These are phyloP conservation scores for Phytophthora fragariae DNA, from an alignment of 352 stramenopile genomes.

Conservation along the genomic window DNA sequence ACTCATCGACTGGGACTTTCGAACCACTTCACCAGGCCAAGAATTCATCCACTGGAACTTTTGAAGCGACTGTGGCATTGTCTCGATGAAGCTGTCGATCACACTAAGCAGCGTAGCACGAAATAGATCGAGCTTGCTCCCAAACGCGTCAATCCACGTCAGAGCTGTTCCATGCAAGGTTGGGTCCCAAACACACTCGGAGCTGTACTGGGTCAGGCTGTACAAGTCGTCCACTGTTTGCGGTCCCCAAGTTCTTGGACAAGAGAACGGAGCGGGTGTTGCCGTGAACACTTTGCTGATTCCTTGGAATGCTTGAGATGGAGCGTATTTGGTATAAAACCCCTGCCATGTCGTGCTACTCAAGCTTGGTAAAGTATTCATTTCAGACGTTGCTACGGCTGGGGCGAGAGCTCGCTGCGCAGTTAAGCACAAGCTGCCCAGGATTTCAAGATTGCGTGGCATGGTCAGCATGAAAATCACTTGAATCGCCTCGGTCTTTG, in stretches of 20 bases:
- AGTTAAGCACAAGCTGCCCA: slow-evolving; percentile 44
- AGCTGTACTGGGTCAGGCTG: slow-evolving; percentile 22
- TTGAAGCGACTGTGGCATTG: slow-evolving; percentile 26
- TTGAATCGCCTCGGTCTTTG: slow-evolving; percentile 31
- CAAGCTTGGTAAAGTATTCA: slow-evolving; percentile 9
- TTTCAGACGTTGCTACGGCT: slow-evolving; percentile 1
- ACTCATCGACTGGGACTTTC: slow-evolving; percentile 45
- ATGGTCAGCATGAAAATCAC: slow-evolving; percentile 58
- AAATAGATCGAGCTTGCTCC: slow-evolving; percentile 49
- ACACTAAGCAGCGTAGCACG: slow-evolving; percentile 28
- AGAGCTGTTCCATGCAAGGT: slow-evolving; percentile 26
- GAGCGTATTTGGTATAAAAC: slow-evolving; percentile 25
- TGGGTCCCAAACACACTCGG: slow-evolving; percentile 57
- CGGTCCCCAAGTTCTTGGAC: slow-evolving; percentile 24
- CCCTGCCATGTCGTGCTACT: slow-evolving; percentile 31
- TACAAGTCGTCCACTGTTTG: slow-evolving; percentile 25
- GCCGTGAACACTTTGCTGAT: slow-evolving; percentile 23
- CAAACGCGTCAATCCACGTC: slow-evolving; percentile 39
- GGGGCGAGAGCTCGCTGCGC: slow-evolving; percentile 48
- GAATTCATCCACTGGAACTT: slow-evolving; percentile 50
- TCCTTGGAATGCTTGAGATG: slow-evolving; percentile 1
- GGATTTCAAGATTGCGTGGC: slow-evolving; percentile 47
- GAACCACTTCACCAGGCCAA: slow-evolving; percentile 37
- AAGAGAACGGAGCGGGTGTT: slow-evolving; percentile 23
- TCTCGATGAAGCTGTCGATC: slow-evolving; percentile 46